A percentile compares a stretch with the other conserved stretches of the same genome.
These are phyloP conservation scores for Fremontodendron californicum DNA, from an alignment of 345 rosid genomes.

Conservation along the genomic window DNA sequence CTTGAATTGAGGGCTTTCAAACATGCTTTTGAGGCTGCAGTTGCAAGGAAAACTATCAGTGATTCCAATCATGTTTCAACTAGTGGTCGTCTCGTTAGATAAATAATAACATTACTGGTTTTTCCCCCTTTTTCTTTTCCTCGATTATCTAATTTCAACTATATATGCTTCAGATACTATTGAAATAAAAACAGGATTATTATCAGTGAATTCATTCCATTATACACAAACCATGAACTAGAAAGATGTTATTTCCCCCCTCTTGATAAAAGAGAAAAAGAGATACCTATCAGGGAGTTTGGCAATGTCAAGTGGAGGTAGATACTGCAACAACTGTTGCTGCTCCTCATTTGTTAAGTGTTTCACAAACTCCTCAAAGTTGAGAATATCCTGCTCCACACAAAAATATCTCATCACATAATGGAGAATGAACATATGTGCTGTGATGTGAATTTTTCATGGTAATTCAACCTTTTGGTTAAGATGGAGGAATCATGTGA, in stretches of 20 bases:
- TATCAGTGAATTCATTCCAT: neutral
- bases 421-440: neutral
- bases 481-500: neutral
- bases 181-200: neutral
- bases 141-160: neutral
- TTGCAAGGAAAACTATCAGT: conserved; percentile 22
- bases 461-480: neutral
- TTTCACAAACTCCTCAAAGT: conserved; percentile 65
- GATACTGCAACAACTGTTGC: conserved; percentile 61
- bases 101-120: neutral
- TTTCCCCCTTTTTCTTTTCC: neutral
- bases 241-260: neutral
- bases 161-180: neutral
- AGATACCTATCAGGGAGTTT: conserved; percentile 57
- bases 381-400: conserved; percentile 65
- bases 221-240: neutral
- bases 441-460: neutral
- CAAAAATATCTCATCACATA: conserved; percentile 3
- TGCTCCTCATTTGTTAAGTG: conserved; percentile 76
- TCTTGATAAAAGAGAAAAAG: neutral
- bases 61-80: neutral
- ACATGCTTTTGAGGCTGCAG: conserved; percentile 75
- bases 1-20: conserved; percentile 77
- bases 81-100: neutral
- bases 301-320: conserved; percentile 59